Evolutionary conservation across 257 asterid species (phyloP).

Genomic region (Striga asiatica): DNA sequence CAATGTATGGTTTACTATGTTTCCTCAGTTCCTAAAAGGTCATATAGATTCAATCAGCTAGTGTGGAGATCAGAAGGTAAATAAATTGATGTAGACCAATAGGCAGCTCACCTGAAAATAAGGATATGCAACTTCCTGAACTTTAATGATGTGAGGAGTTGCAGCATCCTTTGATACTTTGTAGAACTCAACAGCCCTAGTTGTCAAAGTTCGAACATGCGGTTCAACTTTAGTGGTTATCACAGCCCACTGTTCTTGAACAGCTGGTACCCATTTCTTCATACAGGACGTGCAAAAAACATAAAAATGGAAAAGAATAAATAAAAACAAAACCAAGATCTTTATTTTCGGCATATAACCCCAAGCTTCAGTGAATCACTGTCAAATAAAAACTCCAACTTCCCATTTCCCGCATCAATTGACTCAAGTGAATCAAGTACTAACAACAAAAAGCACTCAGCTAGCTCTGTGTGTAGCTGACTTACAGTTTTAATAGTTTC

Average conservation of each 20-base stretch:
- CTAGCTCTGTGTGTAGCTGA: conserved; percentile 7
- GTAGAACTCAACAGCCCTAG: conserved; percentile 53
- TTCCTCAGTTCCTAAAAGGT: conserved; percentile 55
- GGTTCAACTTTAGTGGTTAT: conserved; percentile 53
- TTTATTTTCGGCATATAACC: no score
- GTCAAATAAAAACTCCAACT: neutral
- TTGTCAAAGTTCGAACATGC: conserved; percentile 43
- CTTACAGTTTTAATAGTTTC: conserved; percentile 73
- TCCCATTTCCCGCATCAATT: conserved; percentile 4
- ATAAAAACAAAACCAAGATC: neutral
- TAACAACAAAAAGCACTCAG: conserved; percentile 8
- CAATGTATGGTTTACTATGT: conserved; percentile 68
- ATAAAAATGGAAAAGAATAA: neutral
- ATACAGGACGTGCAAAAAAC: conserved; percentile 10
- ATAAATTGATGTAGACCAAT: neutral
- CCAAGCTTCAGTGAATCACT: no score
- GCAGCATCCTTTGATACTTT: conserved; percentile 43
- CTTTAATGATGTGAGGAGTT: conserved; percentile 60
- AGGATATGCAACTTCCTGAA: conserved; percentile 63
- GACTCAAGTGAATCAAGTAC: conserved; percentile 6
- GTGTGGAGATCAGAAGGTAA: conserved; percentile 4
- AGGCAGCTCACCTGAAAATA: conserved; percentile 50
- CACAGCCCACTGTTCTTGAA: conserved; percentile 70
- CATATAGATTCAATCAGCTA: conserved; percentile 17
- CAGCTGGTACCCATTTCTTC: conserved; percentile 74